Percentiles rank a stretch among this genome's conserved stretches.
These are phyloP conservation scores for Cardamine resedifolia DNA, from an alignment of 345 rosid species.

Conservation along the genomic window DNA sequence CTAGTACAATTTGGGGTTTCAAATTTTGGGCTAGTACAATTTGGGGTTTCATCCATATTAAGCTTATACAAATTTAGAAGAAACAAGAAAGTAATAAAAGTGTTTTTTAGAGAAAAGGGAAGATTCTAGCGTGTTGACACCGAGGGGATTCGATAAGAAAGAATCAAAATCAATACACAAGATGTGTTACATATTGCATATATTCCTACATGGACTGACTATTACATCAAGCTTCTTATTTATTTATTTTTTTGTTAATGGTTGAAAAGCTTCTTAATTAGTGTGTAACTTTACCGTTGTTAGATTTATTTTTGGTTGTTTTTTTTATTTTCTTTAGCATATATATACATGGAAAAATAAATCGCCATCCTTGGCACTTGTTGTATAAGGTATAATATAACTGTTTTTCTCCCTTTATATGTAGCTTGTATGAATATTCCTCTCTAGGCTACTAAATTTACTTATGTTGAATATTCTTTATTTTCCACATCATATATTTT, in stretches of 20 bases:
- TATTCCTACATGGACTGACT: constrained; percentile 32
- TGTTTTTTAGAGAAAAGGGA: not conserved
- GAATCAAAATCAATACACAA: constrained; percentile 45
- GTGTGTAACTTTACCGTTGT: not conserved
- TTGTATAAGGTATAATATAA: constrained; percentile 7
- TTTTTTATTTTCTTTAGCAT: not conserved
- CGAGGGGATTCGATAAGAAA: constrained; percentile 44
- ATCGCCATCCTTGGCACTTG: not conserved
- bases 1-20: not conserved
- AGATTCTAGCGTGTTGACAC: constrained; percentile 44
- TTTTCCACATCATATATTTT: not conserved
- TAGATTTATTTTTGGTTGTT: not conserved
- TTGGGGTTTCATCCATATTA: not conserved
- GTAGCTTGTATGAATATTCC: constrained; percentile 22
- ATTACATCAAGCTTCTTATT: constrained; percentile 33
- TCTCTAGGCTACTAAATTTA: not conserved
- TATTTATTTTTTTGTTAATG: too few relatives aligned
- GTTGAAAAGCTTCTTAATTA: constrained; percentile 11
- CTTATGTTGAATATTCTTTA: constrained; percentile 13
- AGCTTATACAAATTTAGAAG: not conserved
- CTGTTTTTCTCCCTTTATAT: not conserved
- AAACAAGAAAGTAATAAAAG: not conserved
- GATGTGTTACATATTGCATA: constrained; percentile 37
- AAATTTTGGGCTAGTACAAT: not conserved
- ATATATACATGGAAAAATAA: not conserved